These are phyloP conservation scores for Neurospora tetraspora DNA, from an alignment of 495 filamentous ascomycete species.

Conservation along the genomic window DNA sequence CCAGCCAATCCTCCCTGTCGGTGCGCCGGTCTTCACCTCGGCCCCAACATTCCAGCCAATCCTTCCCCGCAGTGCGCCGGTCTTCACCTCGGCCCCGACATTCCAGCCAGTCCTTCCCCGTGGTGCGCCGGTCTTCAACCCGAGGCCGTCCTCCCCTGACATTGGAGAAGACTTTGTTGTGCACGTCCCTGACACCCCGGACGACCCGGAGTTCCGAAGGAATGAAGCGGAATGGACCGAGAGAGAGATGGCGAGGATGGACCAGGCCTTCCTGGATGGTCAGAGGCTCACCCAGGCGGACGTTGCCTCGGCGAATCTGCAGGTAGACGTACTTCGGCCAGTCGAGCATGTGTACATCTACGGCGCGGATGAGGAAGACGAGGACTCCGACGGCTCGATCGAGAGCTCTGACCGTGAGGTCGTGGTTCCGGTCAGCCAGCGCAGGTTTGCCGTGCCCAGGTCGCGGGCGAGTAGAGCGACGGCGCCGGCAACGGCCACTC, in stretches of 20 bases:
- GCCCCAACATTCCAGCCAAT: neutral
- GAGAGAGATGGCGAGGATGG: neutral
- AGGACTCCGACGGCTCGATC: neutral
- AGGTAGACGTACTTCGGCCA: neutral
- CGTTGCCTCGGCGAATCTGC: neutral
- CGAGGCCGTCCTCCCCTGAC: neutral
- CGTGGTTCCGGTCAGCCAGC: neutral
- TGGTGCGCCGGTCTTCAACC: neutral
- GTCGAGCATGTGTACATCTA: neutral
- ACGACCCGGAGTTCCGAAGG: neutral
- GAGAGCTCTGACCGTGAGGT: neutral
- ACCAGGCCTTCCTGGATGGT: neutral
- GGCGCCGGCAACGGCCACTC: neutral
- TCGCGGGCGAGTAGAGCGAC: neutral
- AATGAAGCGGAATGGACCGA: neutral
- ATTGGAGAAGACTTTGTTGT: neutral
- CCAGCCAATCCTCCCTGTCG: neutral
- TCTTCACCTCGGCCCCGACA: neutral
- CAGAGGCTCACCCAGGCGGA: neutral
- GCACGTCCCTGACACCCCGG: neutral
- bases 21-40: neutral
- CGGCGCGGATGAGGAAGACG: neutral
- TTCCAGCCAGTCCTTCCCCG: neutral
- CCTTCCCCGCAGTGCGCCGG: neutral
- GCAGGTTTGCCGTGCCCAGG: neutral